phyloP scores from a whole-genome alignment of 2,329 filamentous ascomycete genomes.

The Alternaria rosae region DNA sequence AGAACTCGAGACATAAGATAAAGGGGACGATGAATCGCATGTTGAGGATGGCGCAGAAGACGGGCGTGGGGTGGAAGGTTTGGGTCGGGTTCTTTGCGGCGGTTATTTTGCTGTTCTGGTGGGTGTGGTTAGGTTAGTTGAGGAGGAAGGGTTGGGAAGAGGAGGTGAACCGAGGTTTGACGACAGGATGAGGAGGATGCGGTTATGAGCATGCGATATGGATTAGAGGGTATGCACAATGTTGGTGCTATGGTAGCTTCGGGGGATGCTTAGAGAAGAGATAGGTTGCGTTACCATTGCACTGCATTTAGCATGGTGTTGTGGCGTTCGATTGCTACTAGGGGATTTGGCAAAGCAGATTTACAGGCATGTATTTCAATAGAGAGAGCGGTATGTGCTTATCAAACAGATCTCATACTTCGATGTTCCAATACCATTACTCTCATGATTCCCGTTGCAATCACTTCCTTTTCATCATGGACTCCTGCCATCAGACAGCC shows the following conservation, averaged over 20 bases:
- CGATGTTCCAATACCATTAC: too few species aligned
- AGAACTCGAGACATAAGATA: constrained; percentile 80
- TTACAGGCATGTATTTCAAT: too few species aligned
- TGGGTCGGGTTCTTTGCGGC: constrained; percentile 90
- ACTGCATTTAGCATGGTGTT: constrained; percentile 10
- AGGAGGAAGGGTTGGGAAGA: neutral
- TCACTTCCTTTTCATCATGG: too few species aligned
- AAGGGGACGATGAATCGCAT: constrained; percentile 96
- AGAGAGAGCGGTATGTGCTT: too few species aligned
- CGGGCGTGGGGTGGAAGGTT: constrained; percentile 93
- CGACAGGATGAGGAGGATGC: too few species aligned
- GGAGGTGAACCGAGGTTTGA: too few species aligned
- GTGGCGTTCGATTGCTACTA: neutral
- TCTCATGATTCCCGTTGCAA: too few species aligned
- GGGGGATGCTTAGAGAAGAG: neutral
- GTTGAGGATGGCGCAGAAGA: constrained; percentile 92
- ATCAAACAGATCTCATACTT: neutral
- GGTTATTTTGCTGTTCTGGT: constrained; percentile 83
- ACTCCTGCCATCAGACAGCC: too few species aligned
- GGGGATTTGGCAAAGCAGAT: neutral
- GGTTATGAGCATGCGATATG: too few species aligned
- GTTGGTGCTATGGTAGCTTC: neutral
- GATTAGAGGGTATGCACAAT: too few species aligned
- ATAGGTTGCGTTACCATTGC: neutral
- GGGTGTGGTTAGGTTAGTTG: constrained; percentile 74